Evolutionary conservation across 2,329 filamentous ascomycete genomes (phyloP).

Genomic region (Microascus cirrosus): DNA sequence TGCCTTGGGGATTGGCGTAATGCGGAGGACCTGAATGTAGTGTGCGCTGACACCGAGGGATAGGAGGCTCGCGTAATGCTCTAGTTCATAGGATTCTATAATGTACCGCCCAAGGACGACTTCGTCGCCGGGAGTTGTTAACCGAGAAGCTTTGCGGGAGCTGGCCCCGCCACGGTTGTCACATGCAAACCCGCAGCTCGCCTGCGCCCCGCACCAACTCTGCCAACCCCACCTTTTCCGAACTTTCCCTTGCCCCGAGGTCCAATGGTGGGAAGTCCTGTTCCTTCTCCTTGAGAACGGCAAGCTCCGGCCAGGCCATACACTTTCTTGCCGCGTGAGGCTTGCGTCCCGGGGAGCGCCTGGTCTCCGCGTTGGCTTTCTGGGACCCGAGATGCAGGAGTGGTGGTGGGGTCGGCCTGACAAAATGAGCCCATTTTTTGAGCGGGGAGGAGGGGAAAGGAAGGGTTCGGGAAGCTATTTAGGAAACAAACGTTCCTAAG

Average conservation of each 20-base stretch:
- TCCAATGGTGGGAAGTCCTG: background rate
- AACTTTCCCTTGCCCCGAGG: conserved; percentile 4
- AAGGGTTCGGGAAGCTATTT: background rate
- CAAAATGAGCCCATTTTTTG: background rate
- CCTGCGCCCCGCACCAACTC: background rate
- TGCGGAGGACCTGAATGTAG: background rate
- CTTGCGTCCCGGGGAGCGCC: background rate
- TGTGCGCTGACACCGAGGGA: background rate
- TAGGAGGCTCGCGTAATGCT: background rate
- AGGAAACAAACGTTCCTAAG: too few species aligned
- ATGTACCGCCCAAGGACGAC: too few species aligned
- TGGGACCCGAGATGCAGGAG: background rate
- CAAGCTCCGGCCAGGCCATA: background rate
- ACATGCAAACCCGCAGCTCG: background rate
- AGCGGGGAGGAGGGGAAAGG: background rate
- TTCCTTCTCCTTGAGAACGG: background rate
- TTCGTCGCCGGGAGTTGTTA: too few species aligned
- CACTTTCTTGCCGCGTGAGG: too few species aligned
- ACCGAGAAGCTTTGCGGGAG: too few species aligned
- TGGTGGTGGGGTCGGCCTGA: background rate
- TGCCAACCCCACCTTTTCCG: background rate
- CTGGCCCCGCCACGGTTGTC: background rate
- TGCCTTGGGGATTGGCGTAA: background rate
- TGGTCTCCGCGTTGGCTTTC: background rate
- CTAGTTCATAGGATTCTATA: background rate